A percentile compares a stretch with the other conserved stretches of the same genome.
These are phyloP conservation scores for Phaseolus lunatus DNA, from an alignment of 306 rosid species.

Conservation along the genomic window DNA sequence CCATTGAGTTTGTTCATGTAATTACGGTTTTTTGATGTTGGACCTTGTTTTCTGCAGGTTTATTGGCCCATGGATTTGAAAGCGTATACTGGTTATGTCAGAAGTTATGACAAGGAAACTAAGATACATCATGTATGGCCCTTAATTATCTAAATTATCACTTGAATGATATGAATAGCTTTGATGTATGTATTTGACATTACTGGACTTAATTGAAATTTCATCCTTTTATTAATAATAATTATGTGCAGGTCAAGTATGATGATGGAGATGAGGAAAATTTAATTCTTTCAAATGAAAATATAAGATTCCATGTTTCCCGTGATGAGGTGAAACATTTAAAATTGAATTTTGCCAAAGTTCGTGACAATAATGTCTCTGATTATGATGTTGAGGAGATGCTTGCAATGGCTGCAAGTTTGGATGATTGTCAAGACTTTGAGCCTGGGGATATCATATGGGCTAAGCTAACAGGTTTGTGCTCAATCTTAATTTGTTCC, in stretches of 20 bases:
- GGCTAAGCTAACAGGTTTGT: constrained; percentile 98
- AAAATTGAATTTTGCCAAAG: constrained; percentile 68
- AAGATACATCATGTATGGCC: constrained; percentile 74
- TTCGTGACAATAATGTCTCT: constrained; percentile 63
- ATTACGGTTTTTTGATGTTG: constrained; percentile 20
- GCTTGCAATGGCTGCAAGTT: constrained; percentile 94
- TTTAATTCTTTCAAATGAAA: constrained; percentile 77
- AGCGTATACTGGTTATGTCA: constrained; percentile 72
- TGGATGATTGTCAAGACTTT: constrained; percentile 83
- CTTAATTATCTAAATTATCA: constrained; percentile 23
- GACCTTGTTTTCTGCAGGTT: constrained; percentile 64
- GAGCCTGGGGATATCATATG: constrained; percentile 93
- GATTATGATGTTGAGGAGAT: constrained; percentile 82
- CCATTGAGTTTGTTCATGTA: constrained; percentile 37
- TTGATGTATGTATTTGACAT: constrained; percentile 14
- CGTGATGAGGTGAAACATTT: constrained; percentile 78
- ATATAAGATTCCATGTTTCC: constrained; percentile 75
- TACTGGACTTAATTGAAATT: constrained; percentile 34
- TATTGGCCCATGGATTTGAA: constrained; percentile 94
- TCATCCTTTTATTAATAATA: constrained; percentile 29
- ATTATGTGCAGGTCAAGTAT: constrained; percentile 75
- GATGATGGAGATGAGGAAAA: constrained; percentile 84
- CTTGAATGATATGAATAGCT: constrained; percentile 27
- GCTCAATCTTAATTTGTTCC: constrained; percentile 42
- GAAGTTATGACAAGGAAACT: constrained; percentile 63